Base-by-base conservation (phyloP, 192 early-diverging fungal species). In the Entrophospora sp. region DNA sequence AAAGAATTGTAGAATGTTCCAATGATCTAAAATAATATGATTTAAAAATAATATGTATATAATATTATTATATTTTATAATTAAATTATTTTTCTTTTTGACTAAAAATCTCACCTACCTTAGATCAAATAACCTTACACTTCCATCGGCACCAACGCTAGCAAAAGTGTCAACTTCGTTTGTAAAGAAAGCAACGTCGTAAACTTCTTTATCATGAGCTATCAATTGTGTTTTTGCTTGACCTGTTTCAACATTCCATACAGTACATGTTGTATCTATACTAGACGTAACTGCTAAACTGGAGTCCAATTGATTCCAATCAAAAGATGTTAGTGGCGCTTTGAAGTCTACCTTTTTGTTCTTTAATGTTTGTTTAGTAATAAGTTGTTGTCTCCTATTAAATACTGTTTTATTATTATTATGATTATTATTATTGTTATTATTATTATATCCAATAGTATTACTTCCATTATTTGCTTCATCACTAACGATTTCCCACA, bases 261-360 rank as follows among this genome's bases (percentile, higher is more conserved):
- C 87, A 0, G 96, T 98, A 71, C 97, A 99, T n/a, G 97, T 99
- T 1, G 97, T 99, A 73, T 99, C 97, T 48, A 99, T 95, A 64
- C 88, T 90, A 36, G 89, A 89, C 4, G 97, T 95, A 5, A 99
- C 91, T 55, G 93, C 79, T 35, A 95, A 69, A 10, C 81, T 77
- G 9, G 93, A 88, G 69, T 97, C 89, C 5, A 81, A 75, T 68
- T 89, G 85, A 75, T 94, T 96, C 96, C 97, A 98, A 77, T 99
- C 97, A 70, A 99, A 94, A 5, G 92, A 90, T 7, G 97, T 97
- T 20, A 99, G 69, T 14, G 96, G 97, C 0, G 95, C 93, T 36
- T 82, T 83, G 60, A 87, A 88, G 52, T 95, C 92, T 14, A 85
- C 83, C 70, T 85, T 80, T 1, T n/a, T n/a, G n/a, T n/a, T n/a